Percentiles rank a stretch among this genome's conserved stretches.
These are phyloP conservation scores for Diaporthe eres DNA, from an alignment of 2,329 filamentous ascomycete species.

Conservation along the genomic window DNA sequence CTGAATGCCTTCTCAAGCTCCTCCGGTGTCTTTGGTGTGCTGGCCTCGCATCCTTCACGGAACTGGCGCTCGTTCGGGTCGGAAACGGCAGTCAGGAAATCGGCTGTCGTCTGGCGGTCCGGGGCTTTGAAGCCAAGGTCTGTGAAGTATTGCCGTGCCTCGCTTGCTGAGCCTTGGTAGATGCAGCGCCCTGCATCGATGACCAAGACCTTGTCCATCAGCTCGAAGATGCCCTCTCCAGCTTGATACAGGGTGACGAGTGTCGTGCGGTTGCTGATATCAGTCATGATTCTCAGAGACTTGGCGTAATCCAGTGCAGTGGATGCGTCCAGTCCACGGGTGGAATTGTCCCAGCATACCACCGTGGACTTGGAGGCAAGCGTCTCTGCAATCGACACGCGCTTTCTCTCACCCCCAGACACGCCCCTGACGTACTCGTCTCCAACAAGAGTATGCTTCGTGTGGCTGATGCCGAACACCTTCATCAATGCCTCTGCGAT, in stretches of 20 bases:
- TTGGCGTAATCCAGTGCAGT: slow-evolving; percentile 77
- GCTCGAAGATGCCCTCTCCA: slow-evolving; percentile 69
- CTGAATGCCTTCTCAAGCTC: slow-evolving; percentile 78
- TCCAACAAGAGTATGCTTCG: slow-evolving; percentile 76
- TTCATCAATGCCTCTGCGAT: slow-evolving; percentile 73
- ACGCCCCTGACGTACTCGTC: slow-evolving; percentile 75
- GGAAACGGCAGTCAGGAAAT: slow-evolving; percentile 83
- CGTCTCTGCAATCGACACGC: slow-evolving; percentile 82
- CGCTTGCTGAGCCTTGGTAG: slow-evolving; percentile 74
- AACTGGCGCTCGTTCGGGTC: slow-evolving; percentile 81
- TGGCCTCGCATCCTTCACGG: slow-evolving; percentile 74
- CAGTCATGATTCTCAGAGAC: slow-evolving; percentile 75
- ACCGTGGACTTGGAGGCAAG: slow-evolving; percentile 71
- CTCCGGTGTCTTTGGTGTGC: slow-evolving; percentile 77
- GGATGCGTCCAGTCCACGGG: slow-evolving; percentile 74
- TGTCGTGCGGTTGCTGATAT: slow-evolving; percentile 72
- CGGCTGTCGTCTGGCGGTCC: slow-evolving; percentile 76
- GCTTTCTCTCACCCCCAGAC: slow-evolving; percentile 77
- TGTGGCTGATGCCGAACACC: slow-evolving; percentile 79
- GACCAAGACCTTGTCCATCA: slow-evolving; percentile 79
- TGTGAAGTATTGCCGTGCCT: slow-evolving; percentile 76
- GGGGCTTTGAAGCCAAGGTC: slow-evolving; percentile 75
- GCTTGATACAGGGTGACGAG: slow-evolving; percentile 77
- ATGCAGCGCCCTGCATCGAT: slow-evolving; percentile 78
- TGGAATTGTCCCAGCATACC: slow-evolving; percentile 82